Evolutionary conservation across 2,329 filamentous ascomycete genomes (phyloP), one percentile per base, ranked within the genome.

Genomic region (Fusarium brachygibbosum): DNA sequence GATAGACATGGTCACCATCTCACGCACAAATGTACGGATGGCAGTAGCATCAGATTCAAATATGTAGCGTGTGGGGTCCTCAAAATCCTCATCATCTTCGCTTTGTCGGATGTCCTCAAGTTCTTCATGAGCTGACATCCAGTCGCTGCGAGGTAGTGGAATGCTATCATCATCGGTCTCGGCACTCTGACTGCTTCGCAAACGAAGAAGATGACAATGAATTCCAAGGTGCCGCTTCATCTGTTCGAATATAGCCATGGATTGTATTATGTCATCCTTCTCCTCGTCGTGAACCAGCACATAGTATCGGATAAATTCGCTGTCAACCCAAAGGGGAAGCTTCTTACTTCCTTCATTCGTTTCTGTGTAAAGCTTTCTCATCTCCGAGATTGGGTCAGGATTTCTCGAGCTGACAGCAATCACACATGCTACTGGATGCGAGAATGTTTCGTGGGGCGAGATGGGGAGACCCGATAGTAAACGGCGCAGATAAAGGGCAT

Each of bases 141-240:
- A 98, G 78, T 97, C 91, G 76, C 90, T 93, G 23, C 88, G 86
- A 2, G 95, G 93, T 23, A 98, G 84, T 53, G 90, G 88, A 73
- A 93, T 88, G 75, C 93, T 95, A 76, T 98, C 95, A 77, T 98
- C 94, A 78, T 98, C 96, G 2, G 93, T 94, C 67, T 94, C 89
- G 35, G 93, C 90, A 78, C 93, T 95, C 76, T 94, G 92, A 37
- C 89, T 91, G 74, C 93, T 97, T 72, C 95, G 88, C 51, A 99
- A 83, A 68, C 97, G 86, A 34, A 99, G 84, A 13, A 99, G 85
- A 80, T 99, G 96, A 77, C 96, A 99, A 79, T 99, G 94, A 48
- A 98, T 83, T 3, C 96, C 96, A 69, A 99, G 93, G 80, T 98
- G 93, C n/a, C 96, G 90, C 81, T 98, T 99, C 97, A 99, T 99